These are phyloP conservation scores for Trametes meyenii DNA, from an alignment of 768 basidiomycete genomes.

Conservation along the genomic window DNA sequence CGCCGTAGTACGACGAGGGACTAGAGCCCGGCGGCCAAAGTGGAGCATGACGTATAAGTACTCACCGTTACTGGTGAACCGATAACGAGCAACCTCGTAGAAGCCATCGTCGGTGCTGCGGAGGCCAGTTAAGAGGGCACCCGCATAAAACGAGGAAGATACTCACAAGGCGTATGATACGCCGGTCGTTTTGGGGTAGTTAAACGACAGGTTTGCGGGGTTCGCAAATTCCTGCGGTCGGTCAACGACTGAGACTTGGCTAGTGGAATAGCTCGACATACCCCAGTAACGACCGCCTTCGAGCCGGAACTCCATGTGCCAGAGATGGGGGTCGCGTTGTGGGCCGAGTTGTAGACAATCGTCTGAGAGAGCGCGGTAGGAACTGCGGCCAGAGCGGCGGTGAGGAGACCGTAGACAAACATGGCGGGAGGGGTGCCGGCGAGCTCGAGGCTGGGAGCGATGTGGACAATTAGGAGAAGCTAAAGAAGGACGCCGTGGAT, in stretches of 20 bases:
- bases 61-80: conserved; percentile 85
- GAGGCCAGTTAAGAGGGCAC: not conserved
- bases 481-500: conserved; percentile 25
- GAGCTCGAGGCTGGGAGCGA: conserved; percentile 14
- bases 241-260: not conserved
- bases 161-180: conserved; percentile 89
- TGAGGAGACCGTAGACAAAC: conserved; percentile 27
- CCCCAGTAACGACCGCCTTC: conserved; percentile 80
- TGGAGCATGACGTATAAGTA: not conserved
- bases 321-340: conserved; percentile 69
- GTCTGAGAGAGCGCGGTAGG: conserved; percentile 38
- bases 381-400: conserved; percentile 32
- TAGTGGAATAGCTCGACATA: conserved; percentile 39
- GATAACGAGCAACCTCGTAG: conserved; percentile 91
- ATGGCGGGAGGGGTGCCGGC: conserved; percentile 8
- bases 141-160: not conserved
- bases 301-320: conserved; percentile 92
- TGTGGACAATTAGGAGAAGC: conserved; percentile 23
- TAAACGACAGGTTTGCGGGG: conserved; percentile 81
- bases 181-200: conserved; percentile 83
- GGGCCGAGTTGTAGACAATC: conserved; percentile 45
- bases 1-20: too few species aligned
- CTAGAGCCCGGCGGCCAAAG: not conserved
- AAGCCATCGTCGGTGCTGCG: conserved; percentile 68
- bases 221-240: conserved; percentile 73